Base-by-base conservation (phyloP, 2,329 filamentous ascomycete genomes). In the Xylariaceae sp. region DNA sequence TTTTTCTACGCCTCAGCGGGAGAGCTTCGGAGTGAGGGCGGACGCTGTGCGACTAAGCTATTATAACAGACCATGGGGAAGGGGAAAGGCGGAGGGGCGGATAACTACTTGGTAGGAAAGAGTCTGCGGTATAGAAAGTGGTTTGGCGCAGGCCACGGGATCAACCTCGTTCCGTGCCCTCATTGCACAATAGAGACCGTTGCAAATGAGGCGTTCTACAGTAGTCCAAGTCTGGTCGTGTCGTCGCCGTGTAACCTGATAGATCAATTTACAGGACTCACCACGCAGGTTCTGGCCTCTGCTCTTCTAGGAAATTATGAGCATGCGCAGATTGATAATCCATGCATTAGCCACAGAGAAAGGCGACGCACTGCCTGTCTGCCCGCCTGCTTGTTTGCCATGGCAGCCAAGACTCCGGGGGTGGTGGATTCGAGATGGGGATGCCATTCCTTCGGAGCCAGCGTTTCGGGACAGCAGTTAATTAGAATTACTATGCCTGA, bases 141-240 rank as follows among this genome's bases (percentile, higher is more conserved):
- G n/a, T n/a, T 44, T 39, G 18, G 44, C 29, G 43, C 36, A 42
- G 40, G 48, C 56, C 55, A 58, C 52, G 50, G 27, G 55, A 52
- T 24, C 52, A 55, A 41, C 43, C 16, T 23, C 23, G 18, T 26
- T 36, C 42, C 29, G 23, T 44, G 33, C 16, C 16, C 29, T n/a
- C 29, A 24, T 20, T n/a, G 20, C 27, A 44, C 23, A 26, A 21
- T 11, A 37, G 27, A 40, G 16, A 27, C 32, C 36, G 39, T 36
- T 18, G 44, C 23, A 18, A 44, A n/a, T n/a, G n/a, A n/a, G n/a
- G n/a, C n/a, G n/a, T n/a, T n/a, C n/a, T n/a, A n/a, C n/a, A n/a
- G n/a, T n/a, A n/a, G n/a, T n/a, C n/a, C n/a, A n/a, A n/a, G n/a
- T n/a, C n/a, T n/a, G 13, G 41, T 33, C 39, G 41, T 10, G 27